Evolutionary conservation across 2,329 filamentous ascomycete genomes (phyloP), one percentile per base, ranked within the genome.

Genomic region (Alternaria postmessia): DNA sequence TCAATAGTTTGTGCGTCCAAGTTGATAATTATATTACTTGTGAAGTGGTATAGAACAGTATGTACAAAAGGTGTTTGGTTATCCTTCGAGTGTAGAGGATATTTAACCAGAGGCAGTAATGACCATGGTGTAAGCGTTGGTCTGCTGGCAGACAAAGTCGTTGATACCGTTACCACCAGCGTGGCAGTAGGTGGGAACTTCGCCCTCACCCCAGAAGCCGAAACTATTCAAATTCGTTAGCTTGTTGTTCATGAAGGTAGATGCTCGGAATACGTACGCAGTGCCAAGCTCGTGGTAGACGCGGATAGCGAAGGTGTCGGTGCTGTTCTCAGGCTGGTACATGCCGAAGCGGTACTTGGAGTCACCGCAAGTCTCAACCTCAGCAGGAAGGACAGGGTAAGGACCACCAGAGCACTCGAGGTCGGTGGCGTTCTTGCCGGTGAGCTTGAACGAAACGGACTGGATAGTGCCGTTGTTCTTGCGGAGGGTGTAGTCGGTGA

Each of bases 91-190:
- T 26, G 6, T 16, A 14, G 18, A 12, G 22, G 24, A 28, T 22
- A 14, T 41, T n/a, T 51, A 41, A 51, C 22, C 34, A 41, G 49
- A 41, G 36, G 22, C 16, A 20, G 49, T 14, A 42, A 70, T 65
- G 28, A 66, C 62, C 49, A 68, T 57, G 24, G 66, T 67, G 56
- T 12, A 7, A 8, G 18, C 16, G n/a, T 18, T 28, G 16, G 55
- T 24, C 66, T 70, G 67, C 20, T 44, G 11, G 61, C 67, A 71
- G 26, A 68, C 51, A 9, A 63, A 67, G 60, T 72, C 70, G 8
- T 68, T 26, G 3, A 54, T 43, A 4, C 62, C 66, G 28, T 66
- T 59, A 4, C 67, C 66, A n/a, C 66, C 70, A 49, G 70, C 66
- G 14, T 39, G 66, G 62, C 69, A 72, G 57, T 68, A 66, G 3